Base-by-base conservation (phyloP, 495 filamentous ascomycete genomes). In the Talaromyces liani region DNA sequence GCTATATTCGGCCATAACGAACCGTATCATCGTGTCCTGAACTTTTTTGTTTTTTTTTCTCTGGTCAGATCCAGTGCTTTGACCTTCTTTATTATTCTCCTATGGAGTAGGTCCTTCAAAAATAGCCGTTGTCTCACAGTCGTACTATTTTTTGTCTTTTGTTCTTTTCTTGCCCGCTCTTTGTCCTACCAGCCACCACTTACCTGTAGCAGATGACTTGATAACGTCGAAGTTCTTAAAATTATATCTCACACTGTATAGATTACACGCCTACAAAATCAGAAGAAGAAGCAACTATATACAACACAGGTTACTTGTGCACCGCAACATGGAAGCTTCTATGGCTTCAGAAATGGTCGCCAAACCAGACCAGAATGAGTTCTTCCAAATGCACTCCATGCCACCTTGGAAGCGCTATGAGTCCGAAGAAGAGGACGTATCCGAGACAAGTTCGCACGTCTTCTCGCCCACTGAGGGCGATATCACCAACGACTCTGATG, bases 381-480 rank as follows among this genome's bases (percentile, higher is more conserved):
- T 31, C 14, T 60, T 78, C 22, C 65, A 69, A 49, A 66, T 79
- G 62, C 70, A 75, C 61, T 73, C 76, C 59, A 67, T 76, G 63
- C 72, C 77, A 9, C 72, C 75, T 27, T 72, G 63, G 63, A 54
- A 70, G 29, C 72, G 69, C 22, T 80, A 80, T 60, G 76, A 80
- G 33, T 80, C 77, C 7, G 77, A 80, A 22, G 77, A 80, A 63
- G 77, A 80, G 62, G 75, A 74, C 51, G 69, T 75, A 4, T 80
- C 77, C 9, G 77, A 78, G 62, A 63, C 62, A 51, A 63, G 62
- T 25, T 63, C 62, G 2, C 45, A 55, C 34, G 62, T 31, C 36
- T 58, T 63, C 56, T 18, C 70, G 41, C 20, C 64, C 62, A 18
- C 72, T 70, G 45, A 75, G 74, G 60, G 73, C 70, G 22, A 71